Evolutionary conservation across 2,329 filamentous ascomycete genomes (phyloP).

Genomic region (Sordariomycetes sp.): DNA sequence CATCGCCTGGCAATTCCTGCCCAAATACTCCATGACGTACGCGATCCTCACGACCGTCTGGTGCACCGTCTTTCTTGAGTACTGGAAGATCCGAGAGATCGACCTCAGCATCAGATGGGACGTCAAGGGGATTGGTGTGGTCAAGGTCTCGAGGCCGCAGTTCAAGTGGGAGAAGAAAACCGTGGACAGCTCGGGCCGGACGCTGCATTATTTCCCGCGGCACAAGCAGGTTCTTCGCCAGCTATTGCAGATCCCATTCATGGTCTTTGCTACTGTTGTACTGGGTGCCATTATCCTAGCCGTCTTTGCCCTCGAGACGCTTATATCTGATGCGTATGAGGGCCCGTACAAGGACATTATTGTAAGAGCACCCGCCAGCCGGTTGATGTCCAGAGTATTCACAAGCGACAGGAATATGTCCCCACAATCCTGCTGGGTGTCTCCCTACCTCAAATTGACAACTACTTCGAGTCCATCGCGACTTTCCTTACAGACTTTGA

Average conservation of each 20-base stretch:
- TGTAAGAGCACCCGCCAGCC: slow-evolving; percentile 22
- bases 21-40: slow-evolving; percentile 58
- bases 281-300: slow-evolving; percentile 54
- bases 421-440: slow-evolving; percentile 59
- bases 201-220: slow-evolving; percentile 46
- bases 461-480: slow-evolving; percentile 48
- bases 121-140: slow-evolving; percentile 44
- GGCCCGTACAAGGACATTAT: slow-evolving; percentile 55
- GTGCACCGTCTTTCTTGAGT: slow-evolving; percentile 64
- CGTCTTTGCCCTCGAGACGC: slow-evolving; percentile 61
- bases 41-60: slow-evolving; percentile 54
- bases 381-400: neutral
- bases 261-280: slow-evolving; percentile 39
- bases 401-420: slow-evolving; percentile 45
- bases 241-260: slow-evolving; percentile 56
- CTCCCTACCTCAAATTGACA: slow-evolving; percentile 50
- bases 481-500: slow-evolving; percentile 54
- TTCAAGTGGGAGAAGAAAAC: slow-evolving; percentile 50
- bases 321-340: slow-evolving; percentile 62
- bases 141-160: slow-evolving; percentile 51
- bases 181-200: slow-evolving; percentile 51
- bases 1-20: slow-evolving; percentile 54
- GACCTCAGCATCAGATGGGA: slow-evolving; percentile 63
- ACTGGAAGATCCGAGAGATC: slow-evolving; percentile 64
- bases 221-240: slow-evolving; percentile 53